Evolutionary conservation across 2,329 filamentous ascomycete genomes (phyloP).

Genomic region (Stagonosporopsis cucurbitacearum): DNA sequence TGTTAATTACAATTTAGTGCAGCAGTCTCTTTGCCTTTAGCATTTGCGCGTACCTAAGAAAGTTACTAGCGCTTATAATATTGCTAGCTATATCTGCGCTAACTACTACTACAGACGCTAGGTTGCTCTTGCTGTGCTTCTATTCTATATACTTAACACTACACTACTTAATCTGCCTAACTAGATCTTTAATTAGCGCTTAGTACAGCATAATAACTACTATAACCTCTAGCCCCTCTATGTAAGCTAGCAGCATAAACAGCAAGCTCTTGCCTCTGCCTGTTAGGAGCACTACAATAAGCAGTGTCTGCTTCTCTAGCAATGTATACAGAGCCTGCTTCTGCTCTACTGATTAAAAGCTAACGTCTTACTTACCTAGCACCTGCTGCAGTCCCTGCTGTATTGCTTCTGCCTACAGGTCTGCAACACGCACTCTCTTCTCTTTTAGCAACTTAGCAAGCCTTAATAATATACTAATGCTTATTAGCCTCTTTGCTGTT

Average conservation of each 20-base stretch:
- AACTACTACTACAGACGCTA: conserved; percentile 23
- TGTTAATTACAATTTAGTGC: neutral
- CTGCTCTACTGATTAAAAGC: conserved; percentile 19
- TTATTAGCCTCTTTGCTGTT: neutral
- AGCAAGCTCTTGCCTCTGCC: conserved; percentile 34
- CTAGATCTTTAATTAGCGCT: conserved; percentile 21
- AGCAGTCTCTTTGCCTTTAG: neutral
- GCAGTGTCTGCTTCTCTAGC: conserved; percentile 1
- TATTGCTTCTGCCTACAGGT: neutral
- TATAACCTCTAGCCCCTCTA: conserved; percentile 13
- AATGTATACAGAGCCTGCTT: conserved; percentile 20
- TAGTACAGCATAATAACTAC: conserved; percentile 28
- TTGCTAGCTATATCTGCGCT: conserved; percentile 3
- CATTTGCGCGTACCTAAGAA: neutral
- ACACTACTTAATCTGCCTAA: conserved; percentile 4
- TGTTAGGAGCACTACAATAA: conserved; percentile 3
- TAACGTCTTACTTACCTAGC: too few relatives aligned
- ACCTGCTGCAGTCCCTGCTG: conserved; percentile 1
- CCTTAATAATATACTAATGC: neutral
- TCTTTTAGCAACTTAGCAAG: neutral
- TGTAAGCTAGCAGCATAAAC: conserved; percentile 23
- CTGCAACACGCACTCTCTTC: neutral
- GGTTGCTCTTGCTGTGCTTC: conserved; percentile 19
- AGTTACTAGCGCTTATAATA: neutral
- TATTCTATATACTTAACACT: neutral